phyloP scores from a whole-genome alignment of 345 rosid species.

The Salix dunnii region DNA sequence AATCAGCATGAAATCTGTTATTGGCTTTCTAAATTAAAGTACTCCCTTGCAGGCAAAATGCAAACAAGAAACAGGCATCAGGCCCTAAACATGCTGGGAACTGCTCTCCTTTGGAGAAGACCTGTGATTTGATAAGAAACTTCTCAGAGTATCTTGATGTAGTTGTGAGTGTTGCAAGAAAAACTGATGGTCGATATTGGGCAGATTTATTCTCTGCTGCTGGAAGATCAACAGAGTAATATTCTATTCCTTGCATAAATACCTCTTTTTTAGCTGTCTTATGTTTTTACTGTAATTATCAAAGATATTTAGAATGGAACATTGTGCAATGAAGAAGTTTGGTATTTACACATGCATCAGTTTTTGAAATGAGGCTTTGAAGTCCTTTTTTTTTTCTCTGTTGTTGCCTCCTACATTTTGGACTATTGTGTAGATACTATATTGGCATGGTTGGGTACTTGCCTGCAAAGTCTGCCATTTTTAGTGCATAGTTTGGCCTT shows the following conservation, averaged over 20 bases:
- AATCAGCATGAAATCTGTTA: neutral
- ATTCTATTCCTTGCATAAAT: conserved; percentile 5
- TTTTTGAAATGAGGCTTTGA: neutral
- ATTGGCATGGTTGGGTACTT: neutral
- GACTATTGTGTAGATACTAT: neutral
- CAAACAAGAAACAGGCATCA: conserved; percentile 58
- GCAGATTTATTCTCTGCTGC: conserved; percentile 92
- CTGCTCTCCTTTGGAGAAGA: conserved; percentile 73
- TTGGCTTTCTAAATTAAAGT: neutral
- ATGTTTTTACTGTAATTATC: neutral
- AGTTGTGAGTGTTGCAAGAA: conserved; percentile 97
- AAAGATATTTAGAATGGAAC: neutral
- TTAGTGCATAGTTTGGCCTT: neutral
- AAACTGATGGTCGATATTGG: conserved; percentile 99
- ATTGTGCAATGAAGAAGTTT: neutral
- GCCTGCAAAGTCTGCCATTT: neutral
- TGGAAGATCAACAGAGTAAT: conserved; percentile 97
- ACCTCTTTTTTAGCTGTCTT: conserved; percentile 2
- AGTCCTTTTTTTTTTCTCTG: neutral
- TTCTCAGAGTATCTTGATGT: conserved; percentile 90
- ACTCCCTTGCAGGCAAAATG: conserved; percentile 50
- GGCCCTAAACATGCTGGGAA: conserved; percentile 34
- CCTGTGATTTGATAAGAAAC: conserved; percentile 81
- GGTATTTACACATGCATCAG: neutral
- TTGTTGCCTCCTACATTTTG: neutral